phyloP scores from a whole-genome alignment of 345 rosid genomes.

The Erysimum cheiranthoides region DNA sequence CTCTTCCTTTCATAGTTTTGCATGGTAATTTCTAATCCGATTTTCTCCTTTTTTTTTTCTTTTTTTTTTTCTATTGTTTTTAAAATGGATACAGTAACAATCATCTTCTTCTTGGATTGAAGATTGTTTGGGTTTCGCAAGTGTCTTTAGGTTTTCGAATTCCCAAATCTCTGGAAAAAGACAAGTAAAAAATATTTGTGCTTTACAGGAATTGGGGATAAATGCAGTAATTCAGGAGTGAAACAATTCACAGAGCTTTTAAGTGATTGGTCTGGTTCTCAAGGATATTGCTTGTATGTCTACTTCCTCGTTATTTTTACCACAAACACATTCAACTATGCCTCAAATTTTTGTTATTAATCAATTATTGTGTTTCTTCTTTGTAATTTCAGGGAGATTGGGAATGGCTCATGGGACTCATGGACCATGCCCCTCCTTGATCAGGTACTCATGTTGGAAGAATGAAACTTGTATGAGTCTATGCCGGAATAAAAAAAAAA shows the following conservation, averaged over 20 bases:
- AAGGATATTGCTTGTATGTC: conserved; percentile 89
- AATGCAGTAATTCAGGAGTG: conserved; percentile 66
- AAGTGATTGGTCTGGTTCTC: conserved; percentile 76
- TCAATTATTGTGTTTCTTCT: not conserved
- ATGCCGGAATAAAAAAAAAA: not conserved
- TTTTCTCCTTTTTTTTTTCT: not conserved
- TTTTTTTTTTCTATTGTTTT: not conserved
- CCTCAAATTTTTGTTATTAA: conserved; percentile 1
- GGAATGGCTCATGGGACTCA: conserved; percentile 93
- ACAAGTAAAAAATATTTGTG: not conserved
- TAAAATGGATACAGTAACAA: not conserved
- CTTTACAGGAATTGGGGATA: conserved; percentile 72
- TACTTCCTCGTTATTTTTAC: conserved; percentile 15
- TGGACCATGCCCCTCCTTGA: conserved; percentile 85
- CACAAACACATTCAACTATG: not conserved
- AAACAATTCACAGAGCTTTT: conserved; percentile 64
- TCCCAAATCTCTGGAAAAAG: conserved; percentile 11
- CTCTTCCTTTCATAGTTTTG: conserved; percentile 77
- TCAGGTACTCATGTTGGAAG: conserved; percentile 54
- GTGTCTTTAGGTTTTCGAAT: conserved; percentile 20
- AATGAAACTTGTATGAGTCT: conserved; percentile 7
- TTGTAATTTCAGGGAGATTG: conserved; percentile 66
- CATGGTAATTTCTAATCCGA: conserved; percentile 56
- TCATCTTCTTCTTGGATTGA: not conserved
- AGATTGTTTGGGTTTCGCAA: not conserved